Evolutionary conservation across 441 rosid genomes (phyloP), one percentile per base, ranked within the genome.

Genomic region (Adansonia rubrostipa): DNA sequence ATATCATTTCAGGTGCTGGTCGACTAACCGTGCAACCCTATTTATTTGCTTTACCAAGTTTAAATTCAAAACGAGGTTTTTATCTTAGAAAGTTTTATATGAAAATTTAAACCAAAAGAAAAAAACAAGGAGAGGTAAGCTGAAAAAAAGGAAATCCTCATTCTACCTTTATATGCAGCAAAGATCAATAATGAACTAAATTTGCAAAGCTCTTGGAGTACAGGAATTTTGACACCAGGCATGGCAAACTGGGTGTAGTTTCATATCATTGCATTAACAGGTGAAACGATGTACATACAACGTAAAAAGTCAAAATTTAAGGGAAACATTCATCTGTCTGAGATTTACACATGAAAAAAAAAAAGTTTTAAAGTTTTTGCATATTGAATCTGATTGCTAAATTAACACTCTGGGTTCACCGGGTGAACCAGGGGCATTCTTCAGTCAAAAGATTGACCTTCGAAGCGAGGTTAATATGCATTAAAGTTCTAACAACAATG

Each of bases 161-260:
- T 28, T 13, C 19, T 33, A 2, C 17, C 45, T 63, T 15, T 63
- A 1, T 64, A 64, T 14, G 69, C 19, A 64, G 20, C 69, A 36
- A 36, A 64, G 47, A 36, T 36, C 47, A 36, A 64, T 64, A 64
- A 64, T 64, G 47, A 14, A 64, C 47, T 36, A 64, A 15, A 64
- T 64, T 40, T 15, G 48, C 22, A 15, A 9, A 42, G 69, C 11
- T 40, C 11, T 15, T 15, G 48, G 47, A 42, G 11, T 36, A 64
- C 6, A 36, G 20, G 47, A 53, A 64, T 64, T n/a, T 64, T 64
- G 19, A 64, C 19, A 63, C 7, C 48, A 64, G 48, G 17, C 20
- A 15, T 15, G 7, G 47, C 6, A 36, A 36, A 36, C 47, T 36
- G 36, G 69, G 36, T 33, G 36, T 33, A 3, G 36, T 33, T 33